Evolutionary conservation across 441 rosid species (phyloP).

Genomic region (Erysimum pusillum): DNA sequence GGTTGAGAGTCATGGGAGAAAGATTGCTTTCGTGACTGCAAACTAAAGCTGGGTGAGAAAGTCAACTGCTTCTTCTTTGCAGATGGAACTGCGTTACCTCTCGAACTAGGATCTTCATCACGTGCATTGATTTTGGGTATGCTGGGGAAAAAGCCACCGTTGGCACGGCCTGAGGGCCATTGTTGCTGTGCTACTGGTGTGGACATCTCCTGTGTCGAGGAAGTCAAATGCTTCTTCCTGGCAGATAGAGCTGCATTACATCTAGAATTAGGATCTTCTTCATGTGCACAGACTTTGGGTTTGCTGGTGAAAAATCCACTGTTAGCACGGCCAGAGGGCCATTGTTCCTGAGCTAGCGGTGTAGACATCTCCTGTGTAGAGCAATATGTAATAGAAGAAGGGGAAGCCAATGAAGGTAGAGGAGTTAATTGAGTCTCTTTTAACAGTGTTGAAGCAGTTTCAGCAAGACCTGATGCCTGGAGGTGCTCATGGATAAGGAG

Average conservation of each 20-base stretch:
- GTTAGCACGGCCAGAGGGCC: constrained; percentile 89
- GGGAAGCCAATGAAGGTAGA: constrained; percentile 69
- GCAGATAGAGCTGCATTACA: constrained; percentile 58
- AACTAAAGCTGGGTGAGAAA: constrained; percentile 78
- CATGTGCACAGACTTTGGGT: constrained; percentile 52
- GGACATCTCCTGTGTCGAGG: constrained; percentile 72
- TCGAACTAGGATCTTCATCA: constrained; percentile 61
- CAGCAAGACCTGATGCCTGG: constrained; percentile 86
- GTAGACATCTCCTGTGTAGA: constrained; percentile 67
- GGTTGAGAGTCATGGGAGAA: constrained; percentile 60
- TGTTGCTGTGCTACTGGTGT: constrained; percentile 65
- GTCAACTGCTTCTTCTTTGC: constrained; percentile 79
- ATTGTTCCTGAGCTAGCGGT: constrained; percentile 67
- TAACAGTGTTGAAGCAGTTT: constrained; percentile 74
- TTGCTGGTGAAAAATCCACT: constrained; percentile 76
- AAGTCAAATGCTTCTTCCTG: constrained; percentile 73
- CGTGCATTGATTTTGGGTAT: constrained; percentile 57
- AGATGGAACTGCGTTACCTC: constrained; percentile 59
- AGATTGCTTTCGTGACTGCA: constrained; percentile 63
- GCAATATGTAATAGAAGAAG: constrained; percentile 69
- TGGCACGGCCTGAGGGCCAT: constrained; percentile 87
- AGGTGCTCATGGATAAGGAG: constrained; percentile 98
- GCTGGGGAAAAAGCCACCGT: constrained; percentile 67
- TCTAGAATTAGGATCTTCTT: constrained; percentile 57
- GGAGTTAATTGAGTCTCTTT: constrained; percentile 95